Base-by-base conservation (phyloP, 2,329 filamentous ascomycete genomes). In the Colletotrichum trifolii region DNA sequence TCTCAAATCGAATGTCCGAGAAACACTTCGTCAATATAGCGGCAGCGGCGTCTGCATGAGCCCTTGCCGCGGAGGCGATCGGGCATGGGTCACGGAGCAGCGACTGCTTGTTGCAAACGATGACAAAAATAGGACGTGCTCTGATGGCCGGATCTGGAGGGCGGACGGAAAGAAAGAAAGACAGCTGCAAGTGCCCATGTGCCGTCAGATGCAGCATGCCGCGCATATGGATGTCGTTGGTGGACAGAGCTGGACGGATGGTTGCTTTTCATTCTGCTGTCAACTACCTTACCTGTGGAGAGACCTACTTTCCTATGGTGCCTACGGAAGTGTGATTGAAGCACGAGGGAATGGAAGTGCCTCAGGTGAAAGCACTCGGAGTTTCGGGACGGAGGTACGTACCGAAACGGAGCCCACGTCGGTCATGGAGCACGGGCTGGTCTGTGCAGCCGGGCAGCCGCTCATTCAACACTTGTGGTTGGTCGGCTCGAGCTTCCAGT, bases 61-160 rank as follows among this genome's bases (percentile, higher is more conserved):
- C 38, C 63, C 53, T 48, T 42, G 25, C 34, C n/a, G 12, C 33
- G 45, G 33, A 38, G 45, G 50, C 36, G 10, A 39, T 17, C 25
- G 38, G 54, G 42, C 48, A 49, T 17, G 36, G 57, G 47, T 40
- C 45, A 12, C 39, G 56, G 25, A 47, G 46, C 50, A 46, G 61
- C 45, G 33, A 49, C 43, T 50, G 50, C 57, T 25, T 25, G 25
- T 25, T 62, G 17, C 62, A 65, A 56, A 65, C 62, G 33, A 61
- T 6, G 11, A n/a, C 39, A 33, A 15, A 25, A 61, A 52, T 35
- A 25, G 50, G 50, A 6, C 17, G 6, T 15, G 12, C 9, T 47
- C 17, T 17, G 33, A 25, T 52, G 48, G 34, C 34, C 36, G 57
- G 38, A 13, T 9, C 5, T 52, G n/a, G n/a, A 35, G 13, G 38